These are phyloP conservation scores for Amaranthus hypochondriacus DNA, from an alignment of 148 eudicot species.

Conservation along the genomic window DNA sequence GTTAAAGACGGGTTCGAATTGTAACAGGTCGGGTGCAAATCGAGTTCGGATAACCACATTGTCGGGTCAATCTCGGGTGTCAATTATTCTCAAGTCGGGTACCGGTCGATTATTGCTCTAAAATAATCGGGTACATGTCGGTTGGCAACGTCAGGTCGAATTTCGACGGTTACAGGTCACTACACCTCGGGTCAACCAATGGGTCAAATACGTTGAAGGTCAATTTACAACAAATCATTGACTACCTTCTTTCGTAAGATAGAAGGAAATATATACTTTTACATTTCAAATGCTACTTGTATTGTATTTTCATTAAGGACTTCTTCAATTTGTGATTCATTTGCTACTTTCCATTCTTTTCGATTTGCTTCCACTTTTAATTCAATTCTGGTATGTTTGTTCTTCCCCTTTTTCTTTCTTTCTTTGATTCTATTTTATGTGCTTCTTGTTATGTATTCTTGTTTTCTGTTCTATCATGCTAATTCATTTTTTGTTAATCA, in stretches of 20 bases:
- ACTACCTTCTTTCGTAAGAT: neutral
- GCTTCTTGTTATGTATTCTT: neutral
- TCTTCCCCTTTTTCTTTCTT: neutral
- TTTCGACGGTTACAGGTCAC: too few relatives aligned
- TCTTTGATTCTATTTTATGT: neutral
- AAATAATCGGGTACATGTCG: too few relatives aligned
- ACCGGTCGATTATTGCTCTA: too few relatives aligned
- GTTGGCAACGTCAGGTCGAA: too few relatives aligned
- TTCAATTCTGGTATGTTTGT: constrained; percentile 13
- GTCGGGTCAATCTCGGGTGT: too few relatives aligned
- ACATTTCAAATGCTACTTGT: neutral
- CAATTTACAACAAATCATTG: neutral
- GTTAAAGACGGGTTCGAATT: too few relatives aligned
- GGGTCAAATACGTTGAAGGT: too few relatives aligned
- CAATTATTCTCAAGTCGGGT: too few relatives aligned
- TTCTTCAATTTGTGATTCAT: neutral
- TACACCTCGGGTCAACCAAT: too few relatives aligned
- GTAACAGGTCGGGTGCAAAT: too few relatives aligned
- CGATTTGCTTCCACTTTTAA: neutral
- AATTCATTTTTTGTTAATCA: neutral
- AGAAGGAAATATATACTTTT: neutral
- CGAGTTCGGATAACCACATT: too few relatives aligned
- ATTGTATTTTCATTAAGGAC: neutral
- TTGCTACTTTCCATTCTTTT: neutral
- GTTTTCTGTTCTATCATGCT: neutral